Evolutionary conservation across 2,329 filamentous ascomycete genomes (phyloP).

Genomic region (Arthrobotrys musiformis): DNA sequence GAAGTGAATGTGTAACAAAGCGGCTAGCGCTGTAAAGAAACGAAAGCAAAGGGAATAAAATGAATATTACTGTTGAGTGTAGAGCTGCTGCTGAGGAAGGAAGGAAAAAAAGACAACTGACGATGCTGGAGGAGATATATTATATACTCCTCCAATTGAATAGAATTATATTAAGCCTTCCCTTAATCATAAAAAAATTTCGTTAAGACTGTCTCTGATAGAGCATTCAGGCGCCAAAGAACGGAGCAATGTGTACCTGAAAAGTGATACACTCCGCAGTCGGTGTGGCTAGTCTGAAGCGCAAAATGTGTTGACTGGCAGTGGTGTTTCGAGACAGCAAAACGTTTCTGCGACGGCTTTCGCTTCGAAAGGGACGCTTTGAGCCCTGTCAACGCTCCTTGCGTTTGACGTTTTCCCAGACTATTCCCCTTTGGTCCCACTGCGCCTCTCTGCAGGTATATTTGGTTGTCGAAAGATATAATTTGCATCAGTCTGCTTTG

Average conservation of each 20-base stretch:
- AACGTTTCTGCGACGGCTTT: slow-evolving; percentile 54
- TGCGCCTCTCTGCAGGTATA: slow-evolving; percentile 25
- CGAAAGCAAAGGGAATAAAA: slow-evolving; percentile 39
- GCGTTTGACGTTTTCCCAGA: slow-evolving; percentile 25
- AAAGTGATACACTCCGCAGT: slow-evolving; percentile 39
- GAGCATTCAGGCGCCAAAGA: slow-evolving; percentile 3
- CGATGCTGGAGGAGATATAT: slow-evolving; percentile 22
- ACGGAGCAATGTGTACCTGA: slow-evolving; percentile 16
- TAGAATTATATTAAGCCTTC: no score
- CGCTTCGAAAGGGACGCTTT: slow-evolving; percentile 43
- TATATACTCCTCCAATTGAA: slow-evolving; percentile 27
- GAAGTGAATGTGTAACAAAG: slow-evolving; percentile 49
- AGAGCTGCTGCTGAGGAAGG: slow-evolving; percentile 48
- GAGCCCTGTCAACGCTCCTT: slow-evolving; percentile 11
- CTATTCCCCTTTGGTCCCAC: slow-evolving; percentile 30
- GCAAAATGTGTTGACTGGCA: slow-evolving; percentile 47
- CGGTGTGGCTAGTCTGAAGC: slow-evolving; percentile 51
- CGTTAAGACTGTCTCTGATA: slow-evolving; percentile 6
- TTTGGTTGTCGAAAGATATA: slow-evolving; percentile 15
- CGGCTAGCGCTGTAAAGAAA: slow-evolving; percentile 47
- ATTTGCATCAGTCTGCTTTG: not conserved
- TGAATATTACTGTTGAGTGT: slow-evolving; percentile 50
- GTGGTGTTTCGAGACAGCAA: slow-evolving; percentile 43
- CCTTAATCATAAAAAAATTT: no score
- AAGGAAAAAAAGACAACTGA: slow-evolving; percentile 1